Base-by-base conservation (phyloP, 805 yeast species). In the Dipodascus geniculatus region DNA sequence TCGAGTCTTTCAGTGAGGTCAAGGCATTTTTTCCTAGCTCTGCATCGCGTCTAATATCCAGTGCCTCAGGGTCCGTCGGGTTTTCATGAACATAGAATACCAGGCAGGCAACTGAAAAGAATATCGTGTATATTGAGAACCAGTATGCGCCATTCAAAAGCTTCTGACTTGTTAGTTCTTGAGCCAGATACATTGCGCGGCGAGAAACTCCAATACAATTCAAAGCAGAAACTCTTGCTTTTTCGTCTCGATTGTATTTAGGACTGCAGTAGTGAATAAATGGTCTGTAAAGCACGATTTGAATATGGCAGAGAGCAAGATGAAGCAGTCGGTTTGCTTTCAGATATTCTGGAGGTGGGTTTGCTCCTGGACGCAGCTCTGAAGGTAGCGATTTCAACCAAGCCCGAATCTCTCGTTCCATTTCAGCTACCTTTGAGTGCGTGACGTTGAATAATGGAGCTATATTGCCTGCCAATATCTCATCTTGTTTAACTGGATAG, bases 71-170 rank as follows among this genome's bases (percentile, higher is more conserved):
- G 54, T 58, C 57, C 49, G 60, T 52, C 54, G 66, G 63, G 54
- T 68, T 70, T 54, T 74, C 79, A 66, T 86, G 91, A 54, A 80
- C 84, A 64, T 88, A 87, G 62, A 83, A 87, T 17, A 87, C 85
- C 60, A 88, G 72, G 63, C 95, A 85, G 0, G 96, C 95, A 56
- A 88, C 88, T 1, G 95, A 82, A 68, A 87, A 87, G 65, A 88
- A 89, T 3, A 89, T 83, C 0, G 96, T 87, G 66, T 89, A 89
- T 63, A 86, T 85, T 3, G 93, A 82, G 64, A 87, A 89, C 96
- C 96, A 88, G 64, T 89, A 90, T 1, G 93, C 85, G 0, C 96
- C 96, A 58, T 82, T 79, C 42, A 89, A 71, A 66, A 87, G 74
- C 55, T 82, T 75, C 57, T 81, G 79, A 58, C 79, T 76, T 57